Conservation (phyloP, 345 rosid species). For the Hibiscus trionum region DNA sequence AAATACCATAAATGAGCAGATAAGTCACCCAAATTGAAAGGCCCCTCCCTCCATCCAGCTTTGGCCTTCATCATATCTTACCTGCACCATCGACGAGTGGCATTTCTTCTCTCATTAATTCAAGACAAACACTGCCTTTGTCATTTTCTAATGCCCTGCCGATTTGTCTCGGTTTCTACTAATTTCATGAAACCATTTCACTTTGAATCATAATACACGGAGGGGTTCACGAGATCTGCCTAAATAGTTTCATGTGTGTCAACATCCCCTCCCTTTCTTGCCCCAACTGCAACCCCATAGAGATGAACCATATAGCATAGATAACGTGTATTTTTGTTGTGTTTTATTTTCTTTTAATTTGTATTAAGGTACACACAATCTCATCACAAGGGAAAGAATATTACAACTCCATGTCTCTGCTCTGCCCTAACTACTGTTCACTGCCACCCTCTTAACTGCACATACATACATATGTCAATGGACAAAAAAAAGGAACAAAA, state of each 20-base stretch:
- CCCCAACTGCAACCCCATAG: not conserved
- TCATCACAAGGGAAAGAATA: conserved; percentile 6
- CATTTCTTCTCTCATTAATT: not conserved
- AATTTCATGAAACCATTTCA: no score
- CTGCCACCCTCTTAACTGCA: conserved; percentile 6
- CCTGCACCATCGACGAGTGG: not conserved
- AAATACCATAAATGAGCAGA: not conserved
- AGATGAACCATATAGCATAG: not conserved
- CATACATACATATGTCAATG: not conserved
- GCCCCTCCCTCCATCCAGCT: not conserved
- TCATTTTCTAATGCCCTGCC: not conserved
- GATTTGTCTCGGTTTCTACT: no score
- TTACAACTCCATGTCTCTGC: not conserved
- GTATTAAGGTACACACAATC: not conserved
- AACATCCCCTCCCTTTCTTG: no score
- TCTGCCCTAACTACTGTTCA: not conserved
- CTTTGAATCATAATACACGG: no score
- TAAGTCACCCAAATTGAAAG: not conserved
- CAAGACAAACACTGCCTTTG: not conserved
- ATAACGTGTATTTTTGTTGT: no score
- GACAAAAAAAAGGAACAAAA: not conserved
- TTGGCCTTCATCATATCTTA: not conserved
- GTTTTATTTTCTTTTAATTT: no score
- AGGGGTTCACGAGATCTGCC: no score
- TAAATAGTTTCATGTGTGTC: no score